Evolutionary conservation across 192 early-diverging fungal species (phyloP).

Genomic region (Coemansia interrupta): DNA sequence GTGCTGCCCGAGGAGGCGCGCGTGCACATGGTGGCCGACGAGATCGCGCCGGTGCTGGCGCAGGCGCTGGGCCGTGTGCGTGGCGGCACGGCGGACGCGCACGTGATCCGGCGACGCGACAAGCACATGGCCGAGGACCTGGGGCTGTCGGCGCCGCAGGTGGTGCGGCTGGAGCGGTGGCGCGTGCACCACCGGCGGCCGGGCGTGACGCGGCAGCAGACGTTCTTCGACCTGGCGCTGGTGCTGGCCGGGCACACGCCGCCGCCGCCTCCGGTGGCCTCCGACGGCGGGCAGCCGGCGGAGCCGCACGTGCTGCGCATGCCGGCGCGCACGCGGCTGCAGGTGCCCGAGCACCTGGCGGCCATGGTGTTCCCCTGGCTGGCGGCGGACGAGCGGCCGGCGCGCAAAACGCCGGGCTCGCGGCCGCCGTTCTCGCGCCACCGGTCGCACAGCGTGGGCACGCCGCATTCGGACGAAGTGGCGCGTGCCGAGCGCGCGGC

Average conservation of each 20-base stretch:
- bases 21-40: slow-evolving; percentile 48
- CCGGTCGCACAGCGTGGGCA: slow-evolving; percentile 50
- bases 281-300: slow-evolving; percentile 7
- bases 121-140: slow-evolving; percentile 47
- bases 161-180: slow-evolving; percentile 49
- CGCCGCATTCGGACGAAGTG: slow-evolving; percentile 44
- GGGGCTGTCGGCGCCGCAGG: slow-evolving; percentile 48
- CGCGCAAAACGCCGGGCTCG: slow-evolving; percentile 1
- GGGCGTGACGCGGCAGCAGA: slow-evolving; percentile 50
- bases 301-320: slow-evolving; percentile 36
- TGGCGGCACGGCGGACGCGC: slow-evolving; percentile 27
- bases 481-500: slow-evolving; percentile 45
- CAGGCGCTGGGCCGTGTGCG: slow-evolving; percentile 22
- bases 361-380: slow-evolving; percentile 52
- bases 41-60: slow-evolving; percentile 37
- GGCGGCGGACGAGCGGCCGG: slow-evolving; percentile 8
- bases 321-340: slow-evolving; percentile 45
- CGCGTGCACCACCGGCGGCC: slow-evolving; percentile 50
- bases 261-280: slow-evolving; percentile 26
- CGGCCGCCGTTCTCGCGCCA: slow-evolving; percentile 29
- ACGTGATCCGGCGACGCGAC: slow-evolving; percentile 44
- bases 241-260: slow-evolving; percentile 46
- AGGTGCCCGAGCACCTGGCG: slow-evolving; percentile 49
- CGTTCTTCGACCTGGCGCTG: slow-evolving; percentile 52
- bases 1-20: slow-evolving; percentile 49